These are phyloP conservation scores for Pyrus betulifolia DNA, from an alignment of 306 rosid species.

Conservation along the genomic window DNA sequence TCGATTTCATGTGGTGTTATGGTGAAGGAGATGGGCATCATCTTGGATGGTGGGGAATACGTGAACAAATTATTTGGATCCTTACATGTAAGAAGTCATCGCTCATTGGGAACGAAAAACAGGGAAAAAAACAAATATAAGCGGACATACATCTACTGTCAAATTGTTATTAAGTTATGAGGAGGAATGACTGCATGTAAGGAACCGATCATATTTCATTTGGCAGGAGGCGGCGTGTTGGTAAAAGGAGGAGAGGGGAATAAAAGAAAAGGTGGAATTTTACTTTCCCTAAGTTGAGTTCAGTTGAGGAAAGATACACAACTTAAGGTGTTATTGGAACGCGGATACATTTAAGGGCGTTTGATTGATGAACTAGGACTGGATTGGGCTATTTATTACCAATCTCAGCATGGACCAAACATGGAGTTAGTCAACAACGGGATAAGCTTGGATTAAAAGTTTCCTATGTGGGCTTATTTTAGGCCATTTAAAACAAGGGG, in stretches of 20 bases:
- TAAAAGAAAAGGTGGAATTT: neutral
- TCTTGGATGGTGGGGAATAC: neutral
- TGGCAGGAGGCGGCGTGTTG: neutral
- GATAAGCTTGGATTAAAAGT: no score
- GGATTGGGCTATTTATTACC: no score
- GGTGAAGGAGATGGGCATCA: neutral
- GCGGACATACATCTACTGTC: no score
- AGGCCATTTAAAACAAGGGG: no score
- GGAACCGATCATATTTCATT: neutral
- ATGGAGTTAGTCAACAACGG: no score
- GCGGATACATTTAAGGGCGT: neutral
- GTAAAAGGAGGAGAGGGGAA: neutral
- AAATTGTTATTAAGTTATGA: neutral
- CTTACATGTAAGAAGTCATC: neutral
- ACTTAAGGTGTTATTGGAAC: neutral
- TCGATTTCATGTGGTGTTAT: neutral
- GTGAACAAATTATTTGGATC: neutral
- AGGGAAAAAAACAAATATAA: neutral
- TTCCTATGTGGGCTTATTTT: no score
- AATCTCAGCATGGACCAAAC: no score
- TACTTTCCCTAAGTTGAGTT: neutral
- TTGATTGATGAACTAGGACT: no score
- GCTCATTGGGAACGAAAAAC: neutral
- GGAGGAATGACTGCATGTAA: neutral
- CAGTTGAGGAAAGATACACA: neutral